Conservation (phyloP, 2,329 filamentous ascomycete species). For the Ophiostoma piceae region DNA sequence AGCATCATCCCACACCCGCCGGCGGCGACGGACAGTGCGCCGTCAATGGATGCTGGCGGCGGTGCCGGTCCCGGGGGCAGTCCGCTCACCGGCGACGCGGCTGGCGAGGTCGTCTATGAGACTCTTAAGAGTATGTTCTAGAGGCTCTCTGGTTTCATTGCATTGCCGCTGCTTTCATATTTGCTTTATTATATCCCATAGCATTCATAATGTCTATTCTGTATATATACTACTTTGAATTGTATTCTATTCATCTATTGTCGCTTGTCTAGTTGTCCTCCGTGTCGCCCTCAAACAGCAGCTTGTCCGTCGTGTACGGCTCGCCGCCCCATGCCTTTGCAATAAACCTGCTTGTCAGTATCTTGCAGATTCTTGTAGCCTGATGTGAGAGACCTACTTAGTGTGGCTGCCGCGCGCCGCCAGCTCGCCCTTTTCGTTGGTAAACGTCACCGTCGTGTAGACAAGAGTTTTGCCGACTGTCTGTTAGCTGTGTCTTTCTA, state of each 20-base stretch:
- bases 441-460: constrained; percentile 56
- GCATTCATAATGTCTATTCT: background rate
- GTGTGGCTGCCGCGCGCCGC: constrained; percentile 61
- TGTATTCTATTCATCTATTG: background rate
- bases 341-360: constrained; percentile 27
- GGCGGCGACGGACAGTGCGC: background rate
- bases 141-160: background rate
- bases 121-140: constrained; percentile 14
- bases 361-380: no score
- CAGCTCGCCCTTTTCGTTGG: constrained; percentile 53
- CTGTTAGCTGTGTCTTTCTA: background rate
- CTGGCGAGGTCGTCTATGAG: constrained; percentile 11
- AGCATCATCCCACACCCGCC: constrained; percentile 22
- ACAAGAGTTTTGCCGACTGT: constrained; percentile 60
- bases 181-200: background rate
- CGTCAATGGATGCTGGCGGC: no score
- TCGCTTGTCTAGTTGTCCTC: constrained; percentile 12
- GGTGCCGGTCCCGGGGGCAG: background rate
- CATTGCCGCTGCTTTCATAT: no score
- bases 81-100: background rate
- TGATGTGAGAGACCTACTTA: constrained; percentile 51
- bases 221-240: background rate
- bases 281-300: constrained; percentile 28
- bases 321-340: constrained; percentile 30
- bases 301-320: constrained; percentile 26